Conservation (phyloP, 2,329 filamentous ascomycete genomes). For the Trichophaea hybrida region DNA sequence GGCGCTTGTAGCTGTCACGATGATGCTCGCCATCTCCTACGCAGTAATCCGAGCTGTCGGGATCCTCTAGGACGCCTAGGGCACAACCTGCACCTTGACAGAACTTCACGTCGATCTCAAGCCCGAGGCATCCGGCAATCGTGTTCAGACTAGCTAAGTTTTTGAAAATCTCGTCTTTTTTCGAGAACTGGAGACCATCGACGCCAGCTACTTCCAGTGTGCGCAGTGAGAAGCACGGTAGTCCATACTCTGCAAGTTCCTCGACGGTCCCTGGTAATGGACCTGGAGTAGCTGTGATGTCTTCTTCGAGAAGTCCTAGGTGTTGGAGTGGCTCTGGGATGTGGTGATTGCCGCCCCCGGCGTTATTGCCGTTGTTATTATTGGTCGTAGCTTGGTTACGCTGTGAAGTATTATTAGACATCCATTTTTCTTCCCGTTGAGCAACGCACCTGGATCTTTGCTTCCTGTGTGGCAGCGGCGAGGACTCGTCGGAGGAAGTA, state of each 20-base stretch:
- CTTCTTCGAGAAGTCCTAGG: constrained; percentile 12
- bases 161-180: constrained; percentile 10
- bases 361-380: background rate
- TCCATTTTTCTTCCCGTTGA: too few species aligned
- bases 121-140: constrained; percentile 18
- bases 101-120: constrained; percentile 20
- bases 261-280: constrained; percentile 18
- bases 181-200: constrained; percentile 14
- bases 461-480: background rate
- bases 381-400: background rate
- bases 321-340: background rate
- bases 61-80: background rate
- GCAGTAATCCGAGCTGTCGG: too few species aligned
- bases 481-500: constrained; percentile 18
- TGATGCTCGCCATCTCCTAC: background rate
- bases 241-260: constrained; percentile 15
- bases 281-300: constrained; percentile 15
- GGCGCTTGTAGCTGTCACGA: constrained; percentile 13
- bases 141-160: constrained; percentile 15
- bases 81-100: constrained; percentile 20
- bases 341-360: background rate
- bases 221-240: constrained; percentile 19
- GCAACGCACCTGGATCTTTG: background rate
- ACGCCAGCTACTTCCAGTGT: constrained; percentile 19
- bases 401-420: background rate